Percentiles rank a stretch among this genome's conserved stretches.
Conservation (phyloP, 2,329 filamentous ascomycete species). For the Colletotrichum abscissum region DNA sequence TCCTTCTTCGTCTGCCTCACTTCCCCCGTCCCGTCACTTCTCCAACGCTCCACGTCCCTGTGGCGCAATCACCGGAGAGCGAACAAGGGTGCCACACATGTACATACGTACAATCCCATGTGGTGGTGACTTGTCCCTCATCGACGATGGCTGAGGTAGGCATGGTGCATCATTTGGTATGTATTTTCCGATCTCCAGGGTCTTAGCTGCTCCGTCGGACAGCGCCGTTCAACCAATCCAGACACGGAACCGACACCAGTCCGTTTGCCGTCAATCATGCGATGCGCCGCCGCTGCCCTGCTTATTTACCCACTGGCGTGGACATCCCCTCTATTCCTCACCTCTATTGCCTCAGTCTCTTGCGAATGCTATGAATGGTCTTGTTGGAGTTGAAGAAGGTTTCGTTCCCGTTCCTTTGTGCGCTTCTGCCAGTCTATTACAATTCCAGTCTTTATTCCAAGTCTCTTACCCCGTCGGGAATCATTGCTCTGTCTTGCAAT, state of each 20-base stretch:
- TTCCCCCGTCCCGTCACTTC: background rate
- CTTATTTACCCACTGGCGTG: background rate
- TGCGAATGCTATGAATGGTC: background rate
- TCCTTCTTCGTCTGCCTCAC: background rate
- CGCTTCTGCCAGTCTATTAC: background rate
- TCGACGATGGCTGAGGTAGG: constrained; percentile 24
- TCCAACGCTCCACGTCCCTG: background rate
- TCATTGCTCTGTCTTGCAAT: too few relatives aligned
- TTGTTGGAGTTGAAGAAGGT: background rate
- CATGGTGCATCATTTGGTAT: constrained; percentile 29
- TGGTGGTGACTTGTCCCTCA: constrained; percentile 25
- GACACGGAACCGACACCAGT: constrained; percentile 23
- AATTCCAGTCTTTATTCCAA: background rate
- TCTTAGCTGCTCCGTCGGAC: constrained; percentile 13
- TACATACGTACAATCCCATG: constrained; percentile 19
- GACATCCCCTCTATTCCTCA: constrained; percentile 2
- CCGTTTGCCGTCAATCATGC: constrained; percentile 32
- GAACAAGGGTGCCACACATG: background rate
- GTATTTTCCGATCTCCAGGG: constrained; percentile 32
- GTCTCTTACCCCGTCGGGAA: too few relatives aligned
- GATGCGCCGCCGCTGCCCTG: constrained; percentile 11
- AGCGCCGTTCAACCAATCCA: constrained; percentile 18
- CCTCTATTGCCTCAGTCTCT: background rate
- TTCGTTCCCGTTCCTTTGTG: background rate
- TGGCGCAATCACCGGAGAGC: background rate